Conservation (phyloP, 2,329 filamentous ascomycete species). For the Aspergillus sp. region DNA sequence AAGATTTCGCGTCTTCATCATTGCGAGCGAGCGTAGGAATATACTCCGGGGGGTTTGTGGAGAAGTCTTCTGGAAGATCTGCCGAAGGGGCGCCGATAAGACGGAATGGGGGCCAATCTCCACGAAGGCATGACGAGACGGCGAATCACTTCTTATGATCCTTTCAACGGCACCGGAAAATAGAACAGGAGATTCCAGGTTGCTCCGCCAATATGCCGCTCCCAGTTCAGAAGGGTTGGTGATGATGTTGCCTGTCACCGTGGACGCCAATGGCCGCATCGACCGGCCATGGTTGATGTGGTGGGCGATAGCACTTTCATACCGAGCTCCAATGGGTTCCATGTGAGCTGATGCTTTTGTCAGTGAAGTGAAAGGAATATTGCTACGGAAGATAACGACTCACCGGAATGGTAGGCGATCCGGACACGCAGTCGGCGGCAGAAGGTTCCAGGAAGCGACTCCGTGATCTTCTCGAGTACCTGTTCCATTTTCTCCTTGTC, state of each 20-base stretch:
- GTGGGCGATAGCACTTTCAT: slow-evolving; percentile 10
- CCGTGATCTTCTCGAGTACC: too few species aligned
- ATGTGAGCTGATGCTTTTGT: slow-evolving; percentile 27
- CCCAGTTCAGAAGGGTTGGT: slow-evolving; percentile 10
- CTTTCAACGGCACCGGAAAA: slow-evolving; percentile 14
- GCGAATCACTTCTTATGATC: too few species aligned
- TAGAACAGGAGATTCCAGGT: slow-evolving; percentile 17
- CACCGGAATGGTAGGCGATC: slow-evolving; percentile 35
- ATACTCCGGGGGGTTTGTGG: slow-evolving; percentile 12
- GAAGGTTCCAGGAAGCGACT: too few species aligned
- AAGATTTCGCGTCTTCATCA: slow-evolving; percentile 3
- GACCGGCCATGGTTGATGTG: slow-evolving; percentile 13
- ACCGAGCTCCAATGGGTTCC: slow-evolving; percentile 10
- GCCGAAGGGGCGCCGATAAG: slow-evolving; percentile 23
- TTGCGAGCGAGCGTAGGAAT: slow-evolving; percentile 18
- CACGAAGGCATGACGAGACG: slow-evolving; percentile 11
- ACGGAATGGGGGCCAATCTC: slow-evolving; percentile 35
- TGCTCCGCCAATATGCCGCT: slow-evolving; percentile 20
- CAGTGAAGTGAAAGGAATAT: too few species aligned
- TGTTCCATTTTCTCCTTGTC: not conserved
- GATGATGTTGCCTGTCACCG: too few species aligned
- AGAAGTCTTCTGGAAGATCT: too few species aligned
- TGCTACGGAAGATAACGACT: too few species aligned
- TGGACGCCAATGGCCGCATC: slow-evolving; percentile 1
- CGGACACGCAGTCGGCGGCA: slow-evolving; percentile 22